Evolutionary conservation across 2,329 filamentous ascomycete genomes (phyloP), one percentile per base, ranked within the genome.

Genomic region (Diplodia corticola): DNA sequence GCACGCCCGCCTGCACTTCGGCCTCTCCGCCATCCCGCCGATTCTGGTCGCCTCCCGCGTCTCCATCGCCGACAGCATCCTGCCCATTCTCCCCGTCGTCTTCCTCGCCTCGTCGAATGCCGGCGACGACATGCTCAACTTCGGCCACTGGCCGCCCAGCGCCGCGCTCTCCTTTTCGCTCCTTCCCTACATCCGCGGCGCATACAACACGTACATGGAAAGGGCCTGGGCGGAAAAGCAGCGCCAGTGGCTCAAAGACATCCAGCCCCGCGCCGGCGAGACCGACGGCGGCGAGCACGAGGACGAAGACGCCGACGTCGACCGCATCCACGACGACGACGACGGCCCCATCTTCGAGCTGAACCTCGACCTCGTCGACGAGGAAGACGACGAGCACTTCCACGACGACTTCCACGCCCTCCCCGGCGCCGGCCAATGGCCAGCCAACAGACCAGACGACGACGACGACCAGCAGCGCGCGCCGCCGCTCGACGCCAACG

Each of bases 1-100:
- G n/a, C 77, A 82, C 66, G 84, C 84, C 75, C 79, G 84, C 26
- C 73, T 88, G 49, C 83, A 85, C 67, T 70, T 89, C 30, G 88
- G 88, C 1, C 76, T 92, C 3, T 87, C 89, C 1, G 79, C 91
- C 6, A 90, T 93, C 67, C 89, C 88, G 0, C 82, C 89, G 12
- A 82, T 87, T 1, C 81, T 93, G 9, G 82, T 92, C 12, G 82
- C 90, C n/a, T 89, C 89, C 22, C 82, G 90, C 37, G 24, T 66
- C 24, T 63, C 64, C n/a, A 81, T 89, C 55, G 85, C 86, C 33
- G 89, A 92, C 70, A 83, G 84, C 3, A 79, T 89, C 7, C 80
- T 90, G 6, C 88, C 88, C 1, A 83, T 86, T 22, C 80, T 90
- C 20, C 88, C 88, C 0, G 82, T 90, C 65, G 80, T 86, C 70